Base-by-base conservation (phyloP, 805 yeast species). In the Zygosaccharomyces pseudorouxii region DNA sequence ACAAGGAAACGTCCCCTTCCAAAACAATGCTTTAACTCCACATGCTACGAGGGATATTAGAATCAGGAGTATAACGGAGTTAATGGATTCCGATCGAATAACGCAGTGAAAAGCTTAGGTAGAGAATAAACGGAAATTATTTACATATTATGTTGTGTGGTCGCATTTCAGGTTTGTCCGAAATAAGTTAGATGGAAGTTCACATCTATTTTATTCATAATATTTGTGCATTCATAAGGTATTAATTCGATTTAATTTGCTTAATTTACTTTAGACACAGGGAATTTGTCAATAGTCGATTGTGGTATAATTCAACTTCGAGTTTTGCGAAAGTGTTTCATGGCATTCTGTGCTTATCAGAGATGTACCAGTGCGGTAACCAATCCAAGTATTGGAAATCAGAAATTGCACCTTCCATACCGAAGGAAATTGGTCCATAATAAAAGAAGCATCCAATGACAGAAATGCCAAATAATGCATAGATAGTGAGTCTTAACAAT, bases 391-490 rank as follows among this genome's bases (percentile, higher is more conserved):
- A 69, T 27, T 56, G 56, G 54, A 64, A 80, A 4, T 72, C 54
- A 1, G 54, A 48, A 5, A 69, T 56, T 29, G 74, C 70, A 8
- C 82, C 82, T 8, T 56, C 68, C 84, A 86, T 79, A 47, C 95
- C 95, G 51, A 81, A 76, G 28, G 87, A 74, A 14, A 84, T 67
- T 52, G 82, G 83, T 53, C 80, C 72, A 55, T 80, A 82, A 55
- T 78, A 69, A 74, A 78, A 76, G 72, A 85, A 86, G 8, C 75
- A 70, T 2, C 74, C 77, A 38, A 78, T 60, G 9, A 82, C 77
- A 27, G 68, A 53, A 1, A 66, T 59, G 54, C 76, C 77, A 48
- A 75, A 65, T 1, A 61, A 43, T 2, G 58, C 48, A 61, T 76
- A 84, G 19, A 79, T 56, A 27, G 54, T 38, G 3, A 58, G 33